phyloP scores from a whole-genome alignment of 2,329 filamentous ascomycete genomes.

The Colletotrichum godetiae region DNA sequence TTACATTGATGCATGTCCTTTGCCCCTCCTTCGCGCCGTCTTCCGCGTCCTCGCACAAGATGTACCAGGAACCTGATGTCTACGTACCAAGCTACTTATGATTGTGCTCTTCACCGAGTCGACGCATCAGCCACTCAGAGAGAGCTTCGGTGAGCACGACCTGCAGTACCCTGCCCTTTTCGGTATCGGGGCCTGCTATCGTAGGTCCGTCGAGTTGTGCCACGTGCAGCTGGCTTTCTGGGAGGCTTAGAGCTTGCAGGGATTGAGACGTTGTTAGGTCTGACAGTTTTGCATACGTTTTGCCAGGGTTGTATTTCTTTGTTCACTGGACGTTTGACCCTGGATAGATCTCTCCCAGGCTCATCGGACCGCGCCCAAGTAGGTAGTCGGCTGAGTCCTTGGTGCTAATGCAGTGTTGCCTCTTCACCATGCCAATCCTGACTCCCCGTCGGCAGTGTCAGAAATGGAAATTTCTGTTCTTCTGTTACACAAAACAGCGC shows the following conservation, averaged over 20 bases:
- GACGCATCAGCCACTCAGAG: slow-evolving; percentile 24
- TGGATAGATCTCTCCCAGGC: slow-evolving; percentile 18
- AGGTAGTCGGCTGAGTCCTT: neutral
- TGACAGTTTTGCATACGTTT: slow-evolving; percentile 5
- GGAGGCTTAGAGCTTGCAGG: slow-evolving; percentile 11
- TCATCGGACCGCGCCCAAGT: slow-evolving; percentile 27
- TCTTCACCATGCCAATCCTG: neutral
- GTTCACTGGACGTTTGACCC: neutral
- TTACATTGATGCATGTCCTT: neutral
- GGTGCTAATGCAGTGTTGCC: slow-evolving; percentile 10
- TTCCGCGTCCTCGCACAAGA: slow-evolving; percentile 3
- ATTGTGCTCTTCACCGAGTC: slow-evolving; percentile 31
- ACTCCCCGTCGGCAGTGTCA: neutral
- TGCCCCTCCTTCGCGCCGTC: neutral
- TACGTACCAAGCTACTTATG: slow-evolving; percentile 21
- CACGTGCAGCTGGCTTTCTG: slow-evolving; percentile 24
- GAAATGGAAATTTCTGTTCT: slow-evolving; percentile 3
- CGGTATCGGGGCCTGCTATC: slow-evolving; percentile 10
- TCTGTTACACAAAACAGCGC: slow-evolving; percentile 7
- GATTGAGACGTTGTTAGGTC: slow-evolving; percentile 5
- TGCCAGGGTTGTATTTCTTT: neutral
- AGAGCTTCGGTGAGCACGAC: slow-evolving; percentile 17
- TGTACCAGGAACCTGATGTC: slow-evolving; percentile 18
- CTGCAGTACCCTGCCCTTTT: slow-evolving; percentile 32
- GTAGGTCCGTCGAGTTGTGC: slow-evolving; percentile 16